Base-by-base conservation (phyloP, 768 basidiomycete species). In the Russula emetica region DNA sequence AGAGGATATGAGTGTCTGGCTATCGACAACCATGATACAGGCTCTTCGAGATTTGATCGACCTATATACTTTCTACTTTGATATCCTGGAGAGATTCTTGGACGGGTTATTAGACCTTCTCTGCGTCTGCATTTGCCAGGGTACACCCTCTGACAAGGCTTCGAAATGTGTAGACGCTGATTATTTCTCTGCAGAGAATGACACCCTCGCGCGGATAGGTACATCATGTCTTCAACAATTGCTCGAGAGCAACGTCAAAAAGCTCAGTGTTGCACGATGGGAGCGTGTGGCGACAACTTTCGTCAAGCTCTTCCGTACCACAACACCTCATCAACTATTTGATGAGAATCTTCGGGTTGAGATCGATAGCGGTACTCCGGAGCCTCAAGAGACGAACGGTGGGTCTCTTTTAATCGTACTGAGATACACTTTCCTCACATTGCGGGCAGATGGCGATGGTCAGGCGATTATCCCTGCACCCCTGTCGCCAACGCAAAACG, bases 1-100 rank as follows among this genome's bases (percentile, higher is more conserved):
- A 71, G 97, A 98, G 72, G 97, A 98, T 69, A 96, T 98, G 94
- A 97, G 94, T 70, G 94, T 99, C 30, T 99, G 97, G 97, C 76
- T 99, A 52, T 98, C 94, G 28, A 97, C 97, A 16, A 99, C 97
- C 2, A 94, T 99, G 91, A 97, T 98, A 55, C 94, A 98, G 72
- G 97, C 97, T 0, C 82, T 99, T 52, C 86, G 97, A 51, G 91
- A 98, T 74, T 81, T 98, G 66, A 91, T 99, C 63, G 93, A 96
- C 72, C 83, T 99, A 24, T 99, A 95, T 73, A 95, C 97, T 1
- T 92, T 86, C 76, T 94, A 94, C 78, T 98, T 98, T 72, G 88
- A 92, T 58, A 92, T 86, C 18, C 74, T 99, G 70, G 92, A 94
- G 69, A 83, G 90, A 42, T 91, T 90, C 74, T 78, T 98, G 44